A percentile compares a stretch with the other conserved stretches of the same genome.
Conservation (phyloP, 768 basidiomycete species). For the Mycena capillaripes region DNA sequence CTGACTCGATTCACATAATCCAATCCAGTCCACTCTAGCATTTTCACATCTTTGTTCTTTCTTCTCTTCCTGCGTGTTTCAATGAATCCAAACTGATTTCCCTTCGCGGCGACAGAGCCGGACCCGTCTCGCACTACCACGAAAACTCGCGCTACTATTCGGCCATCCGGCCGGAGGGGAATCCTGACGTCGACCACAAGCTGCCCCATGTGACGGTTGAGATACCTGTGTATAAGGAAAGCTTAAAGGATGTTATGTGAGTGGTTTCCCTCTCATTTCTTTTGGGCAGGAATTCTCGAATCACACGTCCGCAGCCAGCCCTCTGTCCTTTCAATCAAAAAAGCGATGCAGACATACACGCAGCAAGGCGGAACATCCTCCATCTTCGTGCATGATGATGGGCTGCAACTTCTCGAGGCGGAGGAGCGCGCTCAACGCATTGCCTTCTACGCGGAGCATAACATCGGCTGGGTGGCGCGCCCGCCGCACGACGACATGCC, state of each 20-base stretch:
- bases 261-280: constrained; percentile 42
- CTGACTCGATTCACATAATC: background rate
- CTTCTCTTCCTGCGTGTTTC: background rate
- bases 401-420: constrained; percentile 76
- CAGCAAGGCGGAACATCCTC: constrained; percentile 55
- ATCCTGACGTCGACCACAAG: constrained; percentile 70
- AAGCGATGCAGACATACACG: constrained; percentile 85
- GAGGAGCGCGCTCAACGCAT: constrained; percentile 63
- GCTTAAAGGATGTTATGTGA: constrained; percentile 84
- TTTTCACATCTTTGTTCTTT: background rate
- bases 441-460: constrained; percentile 79
- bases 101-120: constrained; percentile 60
- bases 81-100: constrained; percentile 3
- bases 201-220: constrained; percentile 85
- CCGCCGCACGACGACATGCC: constrained; percentile 74
- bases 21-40: background rate
- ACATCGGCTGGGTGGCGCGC: constrained; percentile 87
- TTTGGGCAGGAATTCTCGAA: too few relatives aligned
- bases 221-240: constrained; percentile 92
- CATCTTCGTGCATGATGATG: constrained; percentile 87
- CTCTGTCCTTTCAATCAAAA: background rate
- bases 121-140: constrained; percentile 87
- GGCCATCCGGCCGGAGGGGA: constrained; percentile 70
- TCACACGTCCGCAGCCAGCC: background rate
- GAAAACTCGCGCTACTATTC: constrained; percentile 89